phyloP scores from a whole-genome alignment of 2,329 filamentous ascomycete genomes.

The Fusarium sp. region DNA sequence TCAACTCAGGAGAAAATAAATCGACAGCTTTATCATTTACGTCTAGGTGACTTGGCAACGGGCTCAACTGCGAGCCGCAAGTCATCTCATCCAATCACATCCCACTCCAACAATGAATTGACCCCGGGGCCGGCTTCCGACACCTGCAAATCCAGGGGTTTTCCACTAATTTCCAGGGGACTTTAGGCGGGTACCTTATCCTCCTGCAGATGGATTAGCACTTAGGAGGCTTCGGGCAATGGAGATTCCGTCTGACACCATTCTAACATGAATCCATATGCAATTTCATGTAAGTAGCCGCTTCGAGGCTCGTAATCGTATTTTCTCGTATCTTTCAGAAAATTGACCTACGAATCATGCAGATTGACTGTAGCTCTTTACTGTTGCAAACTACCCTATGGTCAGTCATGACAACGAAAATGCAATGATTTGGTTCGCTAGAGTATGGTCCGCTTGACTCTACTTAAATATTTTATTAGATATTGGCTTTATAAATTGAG shows the following conservation, averaged over 20 bases:
- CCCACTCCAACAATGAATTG: neutral
- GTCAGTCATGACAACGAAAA: neutral
- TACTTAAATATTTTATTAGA: no score
- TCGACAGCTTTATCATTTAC: slow-evolving; percentile 18
- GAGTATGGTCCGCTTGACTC: no score
- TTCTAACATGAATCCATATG: neutral
- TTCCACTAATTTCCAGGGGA: slow-evolving; percentile 28
- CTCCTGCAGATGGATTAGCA: neutral
- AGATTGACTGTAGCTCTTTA: neutral
- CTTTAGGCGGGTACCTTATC: slow-evolving; percentile 15
- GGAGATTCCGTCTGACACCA: slow-evolving; percentile 25
- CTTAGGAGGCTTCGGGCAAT: neutral
- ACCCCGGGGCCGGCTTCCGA: slow-evolving; percentile 26
- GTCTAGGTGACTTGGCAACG: slow-evolving; percentile 33
- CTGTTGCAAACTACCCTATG: slow-evolving; percentile 3
- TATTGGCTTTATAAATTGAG: no score
- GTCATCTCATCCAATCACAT: slow-evolving; percentile 24
- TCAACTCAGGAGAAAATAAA: slow-evolving; percentile 36
- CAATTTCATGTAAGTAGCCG: slow-evolving; percentile 6
- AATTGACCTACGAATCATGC: neutral
- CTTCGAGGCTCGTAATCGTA: slow-evolving; percentile 27
- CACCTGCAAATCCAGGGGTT: slow-evolving; percentile 33
- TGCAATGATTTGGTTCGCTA: no score
- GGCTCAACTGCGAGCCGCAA: slow-evolving; percentile 36
- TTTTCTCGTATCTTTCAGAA: slow-evolving; percentile 8